A percentile compares a stretch with the other conserved stretches of the same genome.
These are phyloP conservation scores for Candida nitratophila DNA, from an alignment of 805 yeast genomes.

Conservation along the genomic window DNA sequence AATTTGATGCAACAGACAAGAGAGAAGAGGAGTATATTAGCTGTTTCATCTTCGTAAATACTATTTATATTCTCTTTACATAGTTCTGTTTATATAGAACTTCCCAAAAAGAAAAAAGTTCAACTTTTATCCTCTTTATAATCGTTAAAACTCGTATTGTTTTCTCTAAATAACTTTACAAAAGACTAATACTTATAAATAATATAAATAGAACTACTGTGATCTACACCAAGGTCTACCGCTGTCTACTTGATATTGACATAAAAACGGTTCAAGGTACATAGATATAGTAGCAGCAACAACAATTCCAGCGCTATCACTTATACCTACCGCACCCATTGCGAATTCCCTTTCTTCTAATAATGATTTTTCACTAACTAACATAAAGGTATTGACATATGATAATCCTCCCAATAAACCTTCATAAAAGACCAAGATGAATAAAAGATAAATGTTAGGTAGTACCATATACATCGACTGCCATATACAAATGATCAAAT, in stretches of 20 bases:
- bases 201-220: conserved; percentile 4
- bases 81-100: too few species aligned
- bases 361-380: conserved; percentile 55
- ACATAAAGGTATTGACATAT: conserved; percentile 81
- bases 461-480: conserved; percentile 61
- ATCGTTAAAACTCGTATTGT: too few species aligned
- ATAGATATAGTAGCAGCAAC: conserved; percentile 72
- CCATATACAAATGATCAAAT: conserved; percentile 46
- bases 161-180: too few species aligned
- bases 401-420: conserved; percentile 88
- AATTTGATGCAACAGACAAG: conserved; percentile 32
- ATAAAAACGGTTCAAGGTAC: conserved; percentile 66
- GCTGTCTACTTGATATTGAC: conserved; percentile 58
- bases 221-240: conserved; percentile 78
- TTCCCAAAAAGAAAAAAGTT: too few species aligned
- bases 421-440: conserved; percentile 70
- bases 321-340: conserved; percentile 75
- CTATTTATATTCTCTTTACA: too few species aligned
- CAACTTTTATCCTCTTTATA: too few species aligned
- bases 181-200: too few species aligned
- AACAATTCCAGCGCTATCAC: conserved; percentile 81
- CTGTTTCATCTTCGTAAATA: too few species aligned
- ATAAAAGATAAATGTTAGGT: conserved; percentile 53
- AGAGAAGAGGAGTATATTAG: conserved; percentile 13
- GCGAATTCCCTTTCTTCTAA: conserved; percentile 62